Evolutionary conservation across 106 monocot species (phyloP), one percentile per base, ranked within the genome.

Genomic region (Posidonia australis): DNA sequence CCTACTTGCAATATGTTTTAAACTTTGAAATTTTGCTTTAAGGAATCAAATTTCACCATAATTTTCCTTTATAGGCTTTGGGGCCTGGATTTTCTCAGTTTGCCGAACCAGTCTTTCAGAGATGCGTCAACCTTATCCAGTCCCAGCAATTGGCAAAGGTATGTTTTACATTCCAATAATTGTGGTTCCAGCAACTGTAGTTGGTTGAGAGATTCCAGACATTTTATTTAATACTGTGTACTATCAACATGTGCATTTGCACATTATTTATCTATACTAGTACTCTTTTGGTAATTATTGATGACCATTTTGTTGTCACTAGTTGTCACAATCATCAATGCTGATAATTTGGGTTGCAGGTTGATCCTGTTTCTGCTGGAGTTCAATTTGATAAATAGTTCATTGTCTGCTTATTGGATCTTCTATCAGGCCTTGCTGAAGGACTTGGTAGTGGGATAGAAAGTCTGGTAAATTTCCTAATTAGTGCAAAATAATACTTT

Each of bases 321-420:
- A n/a, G n/a, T n/a, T n/a, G n/a, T n/a, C n/a, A n/a, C n/a, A n/a
- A n/a, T n/a, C n/a, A n/a, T n/a, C n/a, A n/a, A n/a, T n/a, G n/a
- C n/a, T n/a, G n/a, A n/a, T n/a, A n/a, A n/a, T n/a, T n/a, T n/a
- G n/a, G n/a, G n/a, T n/a, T 77, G 56, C 77, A 90, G 96, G 75
- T 80, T 75, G 87, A 98, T 85, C 96, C 77, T 70, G 80, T 58
- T 64, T 57, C 84, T 66, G 90, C 87, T 64, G 96, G 96, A 42
- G 84, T 77, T 14, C 79, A 83, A 54, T 98, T 87, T 85, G 96
- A 98, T 75, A 98, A 84, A 62, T 90, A 98, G 60, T 98, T 98
- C 54, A 81, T 85, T 78, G 83, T 98, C 13, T 98, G 90, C 71
- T 87, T 90, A 10, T 77, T 98, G 80, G 96, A 98, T 64, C 70